Percentiles rank a stretch among this genome's conserved stretches.
Conservation (phyloP, 768 basidiomycete species). For the Lentinula sp. region DNA sequence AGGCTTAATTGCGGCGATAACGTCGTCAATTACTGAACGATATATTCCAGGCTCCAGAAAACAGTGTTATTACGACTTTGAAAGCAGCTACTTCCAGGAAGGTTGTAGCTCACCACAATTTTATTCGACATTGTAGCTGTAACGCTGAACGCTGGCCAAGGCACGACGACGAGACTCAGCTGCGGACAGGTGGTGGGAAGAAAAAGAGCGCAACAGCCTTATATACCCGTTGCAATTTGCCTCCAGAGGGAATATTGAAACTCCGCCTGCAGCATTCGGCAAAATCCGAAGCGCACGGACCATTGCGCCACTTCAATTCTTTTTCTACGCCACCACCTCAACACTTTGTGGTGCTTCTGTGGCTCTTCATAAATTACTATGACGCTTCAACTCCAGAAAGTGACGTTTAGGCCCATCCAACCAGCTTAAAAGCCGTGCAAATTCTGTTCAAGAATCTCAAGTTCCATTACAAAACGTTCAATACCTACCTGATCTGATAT, state of each 20-base stretch:
- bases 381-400: neutral
- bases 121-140: constrained; percentile 80
- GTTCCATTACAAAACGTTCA: neutral
- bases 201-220: constrained; percentile 3
- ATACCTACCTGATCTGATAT: neutral
- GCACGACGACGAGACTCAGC: constrained; percentile 8
- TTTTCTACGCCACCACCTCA: neutral
- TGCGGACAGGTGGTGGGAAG: constrained; percentile 13
- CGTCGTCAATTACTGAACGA: constrained; percentile 94
- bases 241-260: constrained; percentile 4
- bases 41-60: constrained; percentile 83
- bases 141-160: constrained; percentile 18
- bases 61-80: constrained; percentile 43
- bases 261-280: constrained; percentile 2
- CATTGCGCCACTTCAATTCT: neutral
- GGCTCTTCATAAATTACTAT: neutral
- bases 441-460: neutral
- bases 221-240: constrained; percentile 6
- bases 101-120: constrained; percentile 91
- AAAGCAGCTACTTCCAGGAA: constrained; percentile 49
- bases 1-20: constrained; percentile 77
- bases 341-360: neutral
- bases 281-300: constrained; percentile 1
- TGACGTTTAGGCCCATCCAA: neutral
- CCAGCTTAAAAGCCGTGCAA: neutral